Evolutionary conservation across 78 protist species (phyloP), one percentile per base, ranked within the genome.

Genomic region (Bodo saltans): DNA sequence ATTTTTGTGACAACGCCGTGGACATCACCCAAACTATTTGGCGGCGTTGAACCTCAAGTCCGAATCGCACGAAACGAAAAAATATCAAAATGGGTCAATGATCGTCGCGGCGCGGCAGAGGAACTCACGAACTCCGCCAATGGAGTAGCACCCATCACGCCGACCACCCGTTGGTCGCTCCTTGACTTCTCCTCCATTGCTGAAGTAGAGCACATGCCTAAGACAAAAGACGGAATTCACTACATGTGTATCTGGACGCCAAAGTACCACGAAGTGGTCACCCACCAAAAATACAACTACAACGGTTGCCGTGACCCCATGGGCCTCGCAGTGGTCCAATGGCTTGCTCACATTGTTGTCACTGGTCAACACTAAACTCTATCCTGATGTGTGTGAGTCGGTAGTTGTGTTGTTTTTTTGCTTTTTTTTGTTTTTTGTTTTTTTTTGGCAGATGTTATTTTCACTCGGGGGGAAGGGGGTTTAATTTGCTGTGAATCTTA

Each of bases 181-280:
- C 53, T 76, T 25, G 81, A 76, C 81, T 76, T 23, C 41, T 8
- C 81, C 25, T 32, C 81, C 33, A 4, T 67, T 3, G 81, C 81
- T 25, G 81, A 8, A 23, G 60, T 27, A 3, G 35, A 38, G 12
- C 12, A 1, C 68, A 42, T 76, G 69, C 26, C 17, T 8, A 76
- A 76, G 35, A 39, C 81, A 11, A 12, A 37, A 8, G 81, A 76
- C 52, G 81, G 81, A 8, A 4, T 76, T 25, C 81, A 76, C 69
- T 76, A 76, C 69, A 76, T 76, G 81, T 76, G 81, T 38, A 76
- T 76, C 3, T 76, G 81, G 81, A 32, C 69, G 30, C 81, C 81
- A 29, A 30, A 40, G 81, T 39, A 3, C 34, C 81, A 47, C 41
- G 25, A 76, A 27, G 8, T 12, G 69, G 41, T 76, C 37, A 23